Conservation (phyloP, 148 eudicot genomes). For the Vaccinium myrtillus region DNA sequence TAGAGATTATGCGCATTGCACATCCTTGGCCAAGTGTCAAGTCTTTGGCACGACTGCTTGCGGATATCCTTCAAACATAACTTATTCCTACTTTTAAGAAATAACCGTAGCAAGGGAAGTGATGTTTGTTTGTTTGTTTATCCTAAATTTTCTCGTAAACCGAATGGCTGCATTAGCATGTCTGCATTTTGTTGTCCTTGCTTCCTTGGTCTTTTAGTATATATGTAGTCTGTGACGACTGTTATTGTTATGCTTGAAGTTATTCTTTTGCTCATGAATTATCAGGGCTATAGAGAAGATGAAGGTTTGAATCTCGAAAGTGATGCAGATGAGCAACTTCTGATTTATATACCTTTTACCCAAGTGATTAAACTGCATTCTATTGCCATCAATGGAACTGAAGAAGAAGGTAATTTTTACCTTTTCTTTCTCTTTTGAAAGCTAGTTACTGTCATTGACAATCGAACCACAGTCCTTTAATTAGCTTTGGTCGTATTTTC, state of each 20-base stretch:
- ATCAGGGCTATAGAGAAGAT: constrained; percentile 95
- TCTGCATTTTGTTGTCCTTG: background rate
- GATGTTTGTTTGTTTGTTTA: background rate
- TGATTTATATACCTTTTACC: constrained; percentile 83
- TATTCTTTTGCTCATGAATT: constrained; percentile 18
- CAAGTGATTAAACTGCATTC: constrained; percentile 92
- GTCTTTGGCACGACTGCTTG: background rate
- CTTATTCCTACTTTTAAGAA: background rate
- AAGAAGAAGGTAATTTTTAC: constrained; percentile 72
- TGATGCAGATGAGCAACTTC: constrained; percentile 96
- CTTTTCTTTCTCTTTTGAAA: background rate
- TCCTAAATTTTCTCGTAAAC: background rate
- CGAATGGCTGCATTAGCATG: background rate
- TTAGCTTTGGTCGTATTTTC: background rate
- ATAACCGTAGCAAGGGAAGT: background rate
- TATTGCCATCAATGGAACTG: constrained; percentile 69
- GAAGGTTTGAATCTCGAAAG: constrained; percentile 84
- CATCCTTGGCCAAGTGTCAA: background rate
- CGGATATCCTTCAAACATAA: background rate
- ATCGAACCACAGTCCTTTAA: background rate
- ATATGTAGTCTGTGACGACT: background rate
- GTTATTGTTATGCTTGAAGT: background rate
- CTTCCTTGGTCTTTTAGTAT: background rate
- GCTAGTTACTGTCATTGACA: background rate
- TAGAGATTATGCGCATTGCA: background rate